Conservation (phyloP, 2,329 filamentous ascomycete genomes). For the Penicillium brasilianum region DNA sequence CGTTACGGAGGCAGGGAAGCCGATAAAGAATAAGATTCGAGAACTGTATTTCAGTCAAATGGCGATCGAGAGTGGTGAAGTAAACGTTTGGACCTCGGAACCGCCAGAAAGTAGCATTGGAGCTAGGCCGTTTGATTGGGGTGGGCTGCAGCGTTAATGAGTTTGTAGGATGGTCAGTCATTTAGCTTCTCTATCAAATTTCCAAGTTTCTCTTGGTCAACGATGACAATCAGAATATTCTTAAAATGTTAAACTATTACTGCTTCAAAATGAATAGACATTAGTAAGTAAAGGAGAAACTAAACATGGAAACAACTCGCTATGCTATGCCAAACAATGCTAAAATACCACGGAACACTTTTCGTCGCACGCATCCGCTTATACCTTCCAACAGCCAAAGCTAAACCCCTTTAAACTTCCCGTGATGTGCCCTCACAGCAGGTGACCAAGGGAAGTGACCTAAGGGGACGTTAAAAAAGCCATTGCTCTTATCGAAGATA, state of each 20-base stretch:
- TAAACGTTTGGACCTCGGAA: neutral
- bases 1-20: neutral
- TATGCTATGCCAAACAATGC: neutral
- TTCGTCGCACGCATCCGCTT: neutral
- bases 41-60: neutral
- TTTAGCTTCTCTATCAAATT: no score
- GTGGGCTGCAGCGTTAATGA: neutral
- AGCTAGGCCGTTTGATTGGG: neutral
- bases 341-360: neutral
- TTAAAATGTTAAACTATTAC: no score
- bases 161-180: no score
- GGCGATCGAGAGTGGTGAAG: neutral
- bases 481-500: slow-evolving; percentile 22
- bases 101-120: neutral
- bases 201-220: no score
- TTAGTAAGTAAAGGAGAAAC: neutral
- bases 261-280: neutral
- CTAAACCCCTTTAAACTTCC: slow-evolving; percentile 22
- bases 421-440: slow-evolving; percentile 15
- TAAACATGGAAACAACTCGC: neutral
- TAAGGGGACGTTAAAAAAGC: slow-evolving; percentile 27
- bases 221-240: no score
- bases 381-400: neutral
- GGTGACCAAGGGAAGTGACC: slow-evolving; percentile 31
- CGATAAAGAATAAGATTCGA: neutral